Conservation (phyloP, 2,329 filamentous ascomycete genomes). For the Aspergillus puulaauensis region DNA sequence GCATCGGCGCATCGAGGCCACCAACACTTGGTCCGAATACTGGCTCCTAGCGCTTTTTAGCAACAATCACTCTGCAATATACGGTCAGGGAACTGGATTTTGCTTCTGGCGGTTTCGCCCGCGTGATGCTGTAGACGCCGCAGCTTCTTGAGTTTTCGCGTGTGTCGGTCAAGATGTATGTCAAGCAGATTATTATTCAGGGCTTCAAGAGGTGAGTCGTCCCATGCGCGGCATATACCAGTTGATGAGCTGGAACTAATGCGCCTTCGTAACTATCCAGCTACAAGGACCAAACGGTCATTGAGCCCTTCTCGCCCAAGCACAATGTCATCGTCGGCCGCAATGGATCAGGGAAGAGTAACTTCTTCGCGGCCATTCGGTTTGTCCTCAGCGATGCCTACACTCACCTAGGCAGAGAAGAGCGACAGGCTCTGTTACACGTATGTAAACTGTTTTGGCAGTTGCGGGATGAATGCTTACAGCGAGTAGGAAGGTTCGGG, state of each 20-base stretch:
- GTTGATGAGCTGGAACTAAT: slow-evolving; percentile 75
- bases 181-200: slow-evolving; percentile 99
- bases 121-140: slow-evolving; percentile 32
- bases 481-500: slow-evolving; percentile 76
- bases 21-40: neutral
- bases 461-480: slow-evolving; percentile 26
- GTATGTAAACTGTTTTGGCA: slow-evolving; percentile 35
- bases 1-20: slow-evolving; percentile 15
- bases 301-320: slow-evolving; percentile 95
- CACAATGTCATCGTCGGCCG: slow-evolving; percentile 98
- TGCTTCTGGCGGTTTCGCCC: slow-evolving; percentile 12
- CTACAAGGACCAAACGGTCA: slow-evolving; percentile 99
- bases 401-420: slow-evolving; percentile 90
- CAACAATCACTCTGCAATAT: neutral
- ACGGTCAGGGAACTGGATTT: neutral
- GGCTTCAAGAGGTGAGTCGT: slow-evolving; percentile 89
- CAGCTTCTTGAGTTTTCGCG: slow-evolving; percentile 25
- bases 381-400: slow-evolving; percentile 98
- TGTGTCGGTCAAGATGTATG: slow-evolving; percentile 70
- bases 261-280: slow-evolving; percentile 46
- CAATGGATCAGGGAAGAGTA: slow-evolving; percentile 99
- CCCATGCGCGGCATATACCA: neutral
- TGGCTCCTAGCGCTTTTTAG: slow-evolving; percentile 2
- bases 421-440: slow-evolving; percentile 93
- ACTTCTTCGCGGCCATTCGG: slow-evolving; percentile 98